These are phyloP conservation scores for Exophiala calicioides DNA, from an alignment of 2,329 filamentous ascomycete species.

Conservation along the genomic window DNA sequence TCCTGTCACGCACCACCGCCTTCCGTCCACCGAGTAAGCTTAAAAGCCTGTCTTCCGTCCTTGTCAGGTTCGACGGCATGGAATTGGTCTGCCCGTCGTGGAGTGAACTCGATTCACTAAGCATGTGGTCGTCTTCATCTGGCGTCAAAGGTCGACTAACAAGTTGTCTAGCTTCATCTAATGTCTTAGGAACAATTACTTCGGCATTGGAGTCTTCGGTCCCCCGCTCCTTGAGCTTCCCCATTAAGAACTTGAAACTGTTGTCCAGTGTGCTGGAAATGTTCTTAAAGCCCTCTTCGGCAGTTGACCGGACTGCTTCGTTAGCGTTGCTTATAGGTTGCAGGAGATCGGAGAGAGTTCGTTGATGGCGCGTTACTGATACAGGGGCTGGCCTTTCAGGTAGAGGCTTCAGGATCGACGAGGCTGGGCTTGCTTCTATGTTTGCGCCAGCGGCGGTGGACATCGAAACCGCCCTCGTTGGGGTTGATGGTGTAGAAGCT, in stretches of 20 bases:
- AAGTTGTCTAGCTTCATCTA: conserved; percentile 89
- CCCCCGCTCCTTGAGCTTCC: conserved; percentile 75
- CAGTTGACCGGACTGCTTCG: conserved; percentile 81
- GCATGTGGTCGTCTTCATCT: conserved; percentile 52
- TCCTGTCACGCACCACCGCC: conserved; percentile 64
- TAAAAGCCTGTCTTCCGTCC: conserved; percentile 66
- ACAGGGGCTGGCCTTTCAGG: conserved; percentile 14
- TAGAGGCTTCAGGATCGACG: conserved; percentile 29
- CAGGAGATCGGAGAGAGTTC: conserved; percentile 80
- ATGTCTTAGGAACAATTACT: conserved; percentile 72
- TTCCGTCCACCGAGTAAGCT: conserved; percentile 70
- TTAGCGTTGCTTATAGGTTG: conserved; percentile 80
- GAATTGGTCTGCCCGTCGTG: conserved; percentile 35
- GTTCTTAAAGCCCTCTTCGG: conserved; percentile 87
- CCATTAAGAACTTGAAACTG: conserved; percentile 91
- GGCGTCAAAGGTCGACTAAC: conserved; percentile 58
- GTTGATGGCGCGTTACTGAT: conserved; percentile 59
- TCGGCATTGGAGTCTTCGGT: conserved; percentile 45
- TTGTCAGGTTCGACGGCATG: conserved; percentile 37
- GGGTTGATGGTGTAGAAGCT: conserved; percentile 11
- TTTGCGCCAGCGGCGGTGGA: conserved; percentile 35
- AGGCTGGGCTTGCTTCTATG: conserved; percentile 25
- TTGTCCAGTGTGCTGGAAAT: conserved; percentile 88
- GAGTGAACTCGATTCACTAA: conserved; percentile 56
- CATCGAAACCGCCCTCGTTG: conserved; percentile 21